phyloP scores from a whole-genome alignment of 306 rosid genomes.

The Nissolia schottii region DNA sequence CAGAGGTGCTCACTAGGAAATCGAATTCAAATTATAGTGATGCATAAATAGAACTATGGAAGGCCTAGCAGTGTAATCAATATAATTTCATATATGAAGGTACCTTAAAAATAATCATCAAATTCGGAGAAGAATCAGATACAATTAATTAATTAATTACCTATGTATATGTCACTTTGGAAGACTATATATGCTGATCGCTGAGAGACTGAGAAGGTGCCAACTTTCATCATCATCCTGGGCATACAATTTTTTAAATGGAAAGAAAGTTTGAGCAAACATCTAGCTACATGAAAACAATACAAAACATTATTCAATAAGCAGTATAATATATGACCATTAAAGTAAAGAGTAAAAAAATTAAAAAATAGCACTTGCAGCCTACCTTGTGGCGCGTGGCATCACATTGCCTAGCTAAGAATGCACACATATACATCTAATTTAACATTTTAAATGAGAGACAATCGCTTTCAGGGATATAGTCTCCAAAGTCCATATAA shows the following conservation, averaged over 20 bases:
- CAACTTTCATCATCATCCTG: slow-evolving; percentile 33
- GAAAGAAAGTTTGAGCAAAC: slow-evolving; percentile 36
- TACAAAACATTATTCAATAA: slow-evolving; percentile 20
- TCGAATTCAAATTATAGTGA: too few relatives aligned
- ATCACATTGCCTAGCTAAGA: not conserved
- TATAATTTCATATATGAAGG: slow-evolving; percentile 25
- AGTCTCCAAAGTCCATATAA: slow-evolving; percentile 47
- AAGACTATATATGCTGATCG: slow-evolving; percentile 29
- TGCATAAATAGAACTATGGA: too few relatives aligned
- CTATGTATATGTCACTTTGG: slow-evolving; percentile 21
- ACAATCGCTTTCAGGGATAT: slow-evolving; percentile 79
- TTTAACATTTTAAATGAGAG: slow-evolving; percentile 42
- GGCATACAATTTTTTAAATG: slow-evolving; percentile 15
- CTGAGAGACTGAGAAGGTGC: slow-evolving; percentile 15
- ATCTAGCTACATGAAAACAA: slow-evolving; percentile 9
- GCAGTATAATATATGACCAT: slow-evolving; percentile 7
- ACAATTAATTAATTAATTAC: slow-evolving; percentile 20
- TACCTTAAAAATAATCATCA: slow-evolving; percentile 7
- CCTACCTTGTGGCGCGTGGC: slow-evolving; percentile 47
- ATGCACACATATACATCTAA: slow-evolving; percentile 23
- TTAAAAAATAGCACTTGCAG: slow-evolving; percentile 10
- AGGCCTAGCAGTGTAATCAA: slow-evolving; percentile 30
- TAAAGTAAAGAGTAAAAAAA: not conserved
- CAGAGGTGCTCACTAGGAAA: too few relatives aligned
- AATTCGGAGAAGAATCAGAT: slow-evolving; percentile 27